A percentile compares a stretch with the other conserved stretches of the same genome.
Evolutionary conservation across 192 early-diverging fungal genomes (phyloP).

Genomic region (Mortierella hygrophila): DNA sequence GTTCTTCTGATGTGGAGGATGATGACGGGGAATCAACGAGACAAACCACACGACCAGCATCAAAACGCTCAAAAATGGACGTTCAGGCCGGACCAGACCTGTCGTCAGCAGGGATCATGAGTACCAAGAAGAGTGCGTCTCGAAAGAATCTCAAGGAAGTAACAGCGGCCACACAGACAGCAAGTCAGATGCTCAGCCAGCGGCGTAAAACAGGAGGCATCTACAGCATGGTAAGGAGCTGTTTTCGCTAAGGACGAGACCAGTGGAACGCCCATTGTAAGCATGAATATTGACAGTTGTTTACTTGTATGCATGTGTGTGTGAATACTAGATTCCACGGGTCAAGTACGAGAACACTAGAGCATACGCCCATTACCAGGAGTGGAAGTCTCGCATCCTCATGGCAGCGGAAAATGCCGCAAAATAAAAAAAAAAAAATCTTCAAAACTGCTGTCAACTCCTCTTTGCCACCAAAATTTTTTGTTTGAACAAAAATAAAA

Average conservation of each 20-base stretch:
- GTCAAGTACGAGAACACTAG: conserved; percentile 34
- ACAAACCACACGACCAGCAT: conserved; percentile 5
- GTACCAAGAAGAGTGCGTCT: conserved; percentile 1
- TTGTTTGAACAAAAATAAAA: background rate
- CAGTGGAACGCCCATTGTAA: background rate
- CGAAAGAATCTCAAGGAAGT: conserved; percentile 24
- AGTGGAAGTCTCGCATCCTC: conserved; percentile 28
- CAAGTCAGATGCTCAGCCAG: conserved; percentile 4
- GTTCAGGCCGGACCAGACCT: background rate
- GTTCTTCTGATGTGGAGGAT: conserved; percentile 30
- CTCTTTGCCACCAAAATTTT: conserved; percentile 17
- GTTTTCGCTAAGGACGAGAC: background rate
- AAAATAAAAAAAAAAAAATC: background rate
- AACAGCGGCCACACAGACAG: background rate
- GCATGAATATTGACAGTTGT: background rate
- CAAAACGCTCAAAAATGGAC: conserved; percentile 33
- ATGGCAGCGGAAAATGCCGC: background rate
- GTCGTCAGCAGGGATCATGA: conserved; percentile 35
- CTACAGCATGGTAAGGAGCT: conserved; percentile 42
- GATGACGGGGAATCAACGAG: background rate
- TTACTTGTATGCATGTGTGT: background rate
- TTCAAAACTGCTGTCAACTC: background rate
- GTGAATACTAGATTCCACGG: conserved; percentile 31
- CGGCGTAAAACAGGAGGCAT: conserved; percentile 41
- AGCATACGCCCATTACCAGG: conserved; percentile 39